Evolutionary conservation across 2,329 filamentous ascomycete genomes (phyloP).

Genomic region (Monosporascus ibericus): DNA sequence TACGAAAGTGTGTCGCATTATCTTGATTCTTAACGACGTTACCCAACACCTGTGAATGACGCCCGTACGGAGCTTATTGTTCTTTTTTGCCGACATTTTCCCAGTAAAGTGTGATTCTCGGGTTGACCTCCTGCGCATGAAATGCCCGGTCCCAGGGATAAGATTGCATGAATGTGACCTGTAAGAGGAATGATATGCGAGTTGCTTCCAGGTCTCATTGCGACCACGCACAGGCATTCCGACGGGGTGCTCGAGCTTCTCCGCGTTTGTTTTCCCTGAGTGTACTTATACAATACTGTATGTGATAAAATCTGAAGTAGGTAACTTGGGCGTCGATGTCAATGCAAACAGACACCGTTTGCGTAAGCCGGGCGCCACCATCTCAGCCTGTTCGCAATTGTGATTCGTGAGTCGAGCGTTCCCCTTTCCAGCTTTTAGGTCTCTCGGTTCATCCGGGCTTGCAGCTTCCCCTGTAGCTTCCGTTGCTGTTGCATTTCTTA

Average conservation of each 20-base stretch:
- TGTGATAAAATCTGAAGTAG: too few species aligned
- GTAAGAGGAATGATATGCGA: neutral
- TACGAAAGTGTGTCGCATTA: neutral
- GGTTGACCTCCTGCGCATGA: neutral
- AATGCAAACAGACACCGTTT: neutral
- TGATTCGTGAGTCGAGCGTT: neutral
- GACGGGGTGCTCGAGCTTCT: neutral
- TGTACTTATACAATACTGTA: neutral
- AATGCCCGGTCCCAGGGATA: neutral
- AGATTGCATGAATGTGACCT: neutral
- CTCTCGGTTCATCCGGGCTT: neutral
- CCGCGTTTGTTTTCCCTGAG: neutral
- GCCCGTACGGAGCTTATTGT: neutral
- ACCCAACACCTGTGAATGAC: neutral
- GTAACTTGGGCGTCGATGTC: neutral
- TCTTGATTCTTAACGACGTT: too few species aligned
- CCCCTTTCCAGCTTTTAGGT: neutral
- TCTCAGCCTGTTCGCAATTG: neutral
- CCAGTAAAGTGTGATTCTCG: neutral
- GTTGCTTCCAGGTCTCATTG: neutral
- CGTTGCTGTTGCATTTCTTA: neutral
- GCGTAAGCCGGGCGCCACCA: neutral
- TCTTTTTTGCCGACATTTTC: neutral
- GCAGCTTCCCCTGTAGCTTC: neutral
- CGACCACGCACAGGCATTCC: neutral